Conservation (phyloP, 129 eudicot genomes). For the Chrysanthemum seticuspe region DNA sequence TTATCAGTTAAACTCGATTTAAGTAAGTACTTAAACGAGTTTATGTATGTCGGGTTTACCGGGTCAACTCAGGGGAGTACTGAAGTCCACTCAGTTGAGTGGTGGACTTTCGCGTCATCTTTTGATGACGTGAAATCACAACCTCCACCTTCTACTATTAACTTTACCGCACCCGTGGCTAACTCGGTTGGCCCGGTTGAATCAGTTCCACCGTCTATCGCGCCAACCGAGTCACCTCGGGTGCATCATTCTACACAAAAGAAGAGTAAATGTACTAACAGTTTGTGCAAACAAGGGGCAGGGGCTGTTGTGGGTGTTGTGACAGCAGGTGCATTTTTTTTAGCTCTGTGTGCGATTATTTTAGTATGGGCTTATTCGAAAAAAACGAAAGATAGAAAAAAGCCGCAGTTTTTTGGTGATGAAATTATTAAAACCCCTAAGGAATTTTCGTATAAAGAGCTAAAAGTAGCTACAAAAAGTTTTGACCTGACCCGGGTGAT, state of each 20-base stretch:
- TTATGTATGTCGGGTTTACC: slow-evolving; percentile 86
- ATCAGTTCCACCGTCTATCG: slow-evolving; percentile 47
- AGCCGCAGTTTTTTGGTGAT: slow-evolving; percentile 42
- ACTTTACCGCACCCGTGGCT: slow-evolving; percentile 47
- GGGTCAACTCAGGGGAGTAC: slow-evolving; percentile 97
- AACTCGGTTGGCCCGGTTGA: slow-evolving; percentile 15
- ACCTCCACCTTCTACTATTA: slow-evolving; percentile 55
- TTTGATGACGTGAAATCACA: slow-evolving; percentile 39
- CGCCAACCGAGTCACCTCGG: slow-evolving; percentile 31
- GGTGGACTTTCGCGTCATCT: slow-evolving; percentile 90
- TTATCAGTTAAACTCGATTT: slow-evolving; percentile 56
- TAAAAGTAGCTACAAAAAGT: slow-evolving; percentile 61
- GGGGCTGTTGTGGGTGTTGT: slow-evolving; percentile 91
- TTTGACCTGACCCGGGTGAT: slow-evolving; percentile 61
- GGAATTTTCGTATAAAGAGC: slow-evolving; percentile 81
- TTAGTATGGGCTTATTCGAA: slow-evolving; percentile 62
- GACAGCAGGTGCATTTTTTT: slow-evolving; percentile 72
- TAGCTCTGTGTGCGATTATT: slow-evolving; percentile 50
- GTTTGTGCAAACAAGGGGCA: slow-evolving; percentile 48
- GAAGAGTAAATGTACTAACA: slow-evolving; percentile 43
- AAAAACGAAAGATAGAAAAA: slow-evolving; percentile 41
- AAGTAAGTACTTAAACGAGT: slow-evolving; percentile 49
- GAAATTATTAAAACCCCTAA: slow-evolving; percentile 83
- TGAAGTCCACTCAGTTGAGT: slow-evolving; percentile 71
- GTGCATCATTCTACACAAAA: slow-evolving; percentile 17